Evolutionary conservation across 306 rosid genomes (phyloP).

Genomic region (Crataegus laevigata): DNA sequence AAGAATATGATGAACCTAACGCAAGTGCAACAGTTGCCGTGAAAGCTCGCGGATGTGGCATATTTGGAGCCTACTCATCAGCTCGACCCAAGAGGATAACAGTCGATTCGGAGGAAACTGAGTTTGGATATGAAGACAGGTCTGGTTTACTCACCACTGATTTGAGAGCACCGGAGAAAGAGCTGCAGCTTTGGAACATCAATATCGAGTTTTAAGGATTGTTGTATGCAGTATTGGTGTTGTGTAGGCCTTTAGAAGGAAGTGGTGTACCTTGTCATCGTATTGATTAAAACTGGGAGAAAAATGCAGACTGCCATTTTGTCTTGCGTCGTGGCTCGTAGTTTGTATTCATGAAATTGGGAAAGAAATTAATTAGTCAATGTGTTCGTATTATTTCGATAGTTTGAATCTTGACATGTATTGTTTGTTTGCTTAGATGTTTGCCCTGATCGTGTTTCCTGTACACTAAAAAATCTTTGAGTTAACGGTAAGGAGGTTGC

Average conservation of each 20-base stretch:
- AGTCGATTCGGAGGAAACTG: conserved; percentile 45
- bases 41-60: conserved; percentile 58
- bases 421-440: background rate
- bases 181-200: conserved; percentile 61
- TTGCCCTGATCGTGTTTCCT: accelerated
- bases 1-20: conserved; percentile 32
- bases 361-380: background rate
- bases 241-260: background rate
- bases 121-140: conserved; percentile 45
- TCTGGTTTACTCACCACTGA: conserved; percentile 49
- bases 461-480: no score
- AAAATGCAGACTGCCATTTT: background rate
- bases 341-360: background rate
- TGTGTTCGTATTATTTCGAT: background rate
- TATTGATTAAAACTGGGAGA: background rate
- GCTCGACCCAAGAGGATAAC: conserved; percentile 37
- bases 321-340: background rate
- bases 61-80: conserved; percentile 68
- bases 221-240: background rate
- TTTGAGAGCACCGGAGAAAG: conserved; percentile 48
- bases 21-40: conserved; percentile 23
- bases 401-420: background rate
- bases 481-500: no score
- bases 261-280: background rate
- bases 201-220: conserved; percentile 18